phyloP scores from a whole-genome alignment of 306 rosid genomes.

The Castanea mollissima region DNA sequence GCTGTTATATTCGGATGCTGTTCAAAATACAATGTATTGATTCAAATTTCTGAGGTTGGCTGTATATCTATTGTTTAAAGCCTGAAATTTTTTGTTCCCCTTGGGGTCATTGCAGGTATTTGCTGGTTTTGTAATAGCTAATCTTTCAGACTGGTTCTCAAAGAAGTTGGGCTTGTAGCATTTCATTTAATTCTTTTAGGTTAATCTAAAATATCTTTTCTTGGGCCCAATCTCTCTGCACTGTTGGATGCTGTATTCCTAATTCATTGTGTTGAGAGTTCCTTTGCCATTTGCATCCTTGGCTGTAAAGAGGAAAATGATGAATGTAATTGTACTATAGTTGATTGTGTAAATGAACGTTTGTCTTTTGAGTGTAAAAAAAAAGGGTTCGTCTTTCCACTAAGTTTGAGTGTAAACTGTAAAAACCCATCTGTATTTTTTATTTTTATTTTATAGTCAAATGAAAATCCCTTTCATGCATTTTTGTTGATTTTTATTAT shows the following conservation, averaged over 20 bases:
- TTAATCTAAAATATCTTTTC: constrained; percentile 32
- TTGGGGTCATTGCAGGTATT: constrained; percentile 66
- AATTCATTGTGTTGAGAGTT: background rate
- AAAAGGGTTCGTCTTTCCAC: constrained; percentile 16
- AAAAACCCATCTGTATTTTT: constrained; percentile 31
- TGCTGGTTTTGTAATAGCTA: constrained; percentile 94
- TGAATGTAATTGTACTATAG: constrained; percentile 11
- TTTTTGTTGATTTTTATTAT: background rate
- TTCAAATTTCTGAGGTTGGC: background rate
- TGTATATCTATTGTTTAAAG: background rate
- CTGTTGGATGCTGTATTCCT: constrained; percentile 21
- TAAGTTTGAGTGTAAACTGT: constrained; percentile 21
- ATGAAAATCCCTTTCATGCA: background rate
- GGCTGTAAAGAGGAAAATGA: constrained; percentile 22
- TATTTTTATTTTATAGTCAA: background rate
- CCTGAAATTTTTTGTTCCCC: constrained; percentile 14
- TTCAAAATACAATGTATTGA: background rate
- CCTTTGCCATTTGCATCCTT: constrained; percentile 1
- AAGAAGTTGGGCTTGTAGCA: constrained; percentile 69
- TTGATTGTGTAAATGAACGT: constrained; percentile 43
- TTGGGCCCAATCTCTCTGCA: constrained; percentile 15
- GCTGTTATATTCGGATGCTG: background rate
- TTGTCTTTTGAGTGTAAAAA: background rate
- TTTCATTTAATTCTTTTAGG: background rate
- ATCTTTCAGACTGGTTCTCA: constrained; percentile 66